Percentiles rank a stretch among this genome's conserved stretches.
phyloP scores from a whole-genome alignment of 768 basidiomycete species.

The Hypsizygus marmoreus region DNA sequence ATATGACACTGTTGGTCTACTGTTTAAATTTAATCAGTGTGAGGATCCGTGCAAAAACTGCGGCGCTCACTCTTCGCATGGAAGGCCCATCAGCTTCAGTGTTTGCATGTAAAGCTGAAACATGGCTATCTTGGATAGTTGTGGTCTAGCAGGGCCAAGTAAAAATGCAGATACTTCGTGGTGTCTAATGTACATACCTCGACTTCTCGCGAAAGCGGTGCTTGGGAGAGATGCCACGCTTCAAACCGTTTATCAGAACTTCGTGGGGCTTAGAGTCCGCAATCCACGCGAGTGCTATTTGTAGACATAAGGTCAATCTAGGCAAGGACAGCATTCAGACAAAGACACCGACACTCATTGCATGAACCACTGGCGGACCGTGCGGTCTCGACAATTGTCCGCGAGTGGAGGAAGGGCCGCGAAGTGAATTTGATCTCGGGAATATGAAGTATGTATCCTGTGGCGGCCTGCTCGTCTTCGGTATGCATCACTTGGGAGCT shows the following conservation, averaged over 20 bases:
- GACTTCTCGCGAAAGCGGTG: slow-evolving; percentile 63
- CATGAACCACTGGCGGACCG: slow-evolving; percentile 46
- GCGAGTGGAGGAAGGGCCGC: slow-evolving; percentile 61
- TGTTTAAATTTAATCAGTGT: neutral
- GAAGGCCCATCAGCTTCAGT: slow-evolving; percentile 14
- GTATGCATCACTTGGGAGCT: neutral
- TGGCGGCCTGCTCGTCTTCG: slow-evolving; percentile 34
- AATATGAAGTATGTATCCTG: slow-evolving; percentile 47
- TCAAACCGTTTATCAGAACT: slow-evolving; percentile 77
- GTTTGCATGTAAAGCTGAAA: slow-evolving; percentile 44
- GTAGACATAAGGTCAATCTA: neutral
- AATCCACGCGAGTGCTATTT: slow-evolving; percentile 70
- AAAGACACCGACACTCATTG: slow-evolving; percentile 61
- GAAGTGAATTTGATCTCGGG: slow-evolving; percentile 63
- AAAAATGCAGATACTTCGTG: neutral
- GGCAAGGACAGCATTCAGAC: neutral
- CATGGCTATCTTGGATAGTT: slow-evolving; percentile 53
- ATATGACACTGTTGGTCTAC: slow-evolving; percentile 37
- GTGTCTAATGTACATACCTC: slow-evolving; percentile 41
- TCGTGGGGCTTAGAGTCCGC: slow-evolving; percentile 56
- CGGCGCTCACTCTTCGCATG: slow-evolving; percentile 19
- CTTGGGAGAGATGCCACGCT: slow-evolving; percentile 74
- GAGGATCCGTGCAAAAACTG: neutral
- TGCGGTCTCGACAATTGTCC: slow-evolving; percentile 29
- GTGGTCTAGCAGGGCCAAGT: slow-evolving; percentile 40